Evolutionary conservation across 2,329 filamentous ascomycete species (phyloP).

Genomic region (Aureobasidium sp.): DNA sequence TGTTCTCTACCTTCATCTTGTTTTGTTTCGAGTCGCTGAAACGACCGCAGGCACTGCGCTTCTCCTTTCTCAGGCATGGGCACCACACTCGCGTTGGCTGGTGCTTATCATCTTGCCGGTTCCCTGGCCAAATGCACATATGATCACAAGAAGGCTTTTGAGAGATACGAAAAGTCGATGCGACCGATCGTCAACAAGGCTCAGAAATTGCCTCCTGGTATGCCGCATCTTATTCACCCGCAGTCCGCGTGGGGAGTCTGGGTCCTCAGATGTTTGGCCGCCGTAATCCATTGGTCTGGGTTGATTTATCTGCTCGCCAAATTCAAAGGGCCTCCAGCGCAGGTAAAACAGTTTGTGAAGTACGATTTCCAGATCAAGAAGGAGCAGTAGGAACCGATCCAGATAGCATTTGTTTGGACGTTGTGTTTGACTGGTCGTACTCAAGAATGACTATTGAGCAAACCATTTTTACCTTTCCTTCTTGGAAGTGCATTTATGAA

Average conservation of each 20-base stretch:
- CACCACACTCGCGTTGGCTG: slow-evolving; percentile 29
- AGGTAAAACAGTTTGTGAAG: background rate
- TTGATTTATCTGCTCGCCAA: slow-evolving; percentile 19
- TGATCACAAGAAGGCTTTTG: slow-evolving; percentile 22
- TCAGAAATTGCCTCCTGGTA: slow-evolving; percentile 27
- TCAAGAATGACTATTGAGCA: no score
- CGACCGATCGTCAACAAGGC: slow-evolving; percentile 22
- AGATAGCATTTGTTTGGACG: no score
- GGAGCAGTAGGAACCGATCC: background rate
- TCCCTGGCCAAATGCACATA: slow-evolving; percentile 18
- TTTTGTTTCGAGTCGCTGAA: background rate
- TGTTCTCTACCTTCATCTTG: background rate
- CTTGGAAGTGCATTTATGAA: no score
- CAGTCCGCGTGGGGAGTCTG: slow-evolving; percentile 24
- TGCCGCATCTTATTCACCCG: slow-evolving; percentile 25
- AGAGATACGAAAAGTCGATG: slow-evolving; percentile 24
- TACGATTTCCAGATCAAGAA: background rate
- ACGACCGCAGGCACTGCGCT: slow-evolving; percentile 1
- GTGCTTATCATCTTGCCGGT: slow-evolving; percentile 29
- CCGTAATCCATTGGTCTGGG: slow-evolving; percentile 13
- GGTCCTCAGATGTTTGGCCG: slow-evolving; percentile 10
- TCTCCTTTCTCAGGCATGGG: slow-evolving; percentile 30
- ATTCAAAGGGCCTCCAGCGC: slow-evolving; percentile 18
- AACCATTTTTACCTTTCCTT: no score
- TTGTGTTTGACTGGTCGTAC: no score